Percentiles rank a stretch among this genome's conserved stretches.
Evolutionary conservation across 805 yeast genomes (phyloP).

Genomic region (Candida nemodendra): DNA sequence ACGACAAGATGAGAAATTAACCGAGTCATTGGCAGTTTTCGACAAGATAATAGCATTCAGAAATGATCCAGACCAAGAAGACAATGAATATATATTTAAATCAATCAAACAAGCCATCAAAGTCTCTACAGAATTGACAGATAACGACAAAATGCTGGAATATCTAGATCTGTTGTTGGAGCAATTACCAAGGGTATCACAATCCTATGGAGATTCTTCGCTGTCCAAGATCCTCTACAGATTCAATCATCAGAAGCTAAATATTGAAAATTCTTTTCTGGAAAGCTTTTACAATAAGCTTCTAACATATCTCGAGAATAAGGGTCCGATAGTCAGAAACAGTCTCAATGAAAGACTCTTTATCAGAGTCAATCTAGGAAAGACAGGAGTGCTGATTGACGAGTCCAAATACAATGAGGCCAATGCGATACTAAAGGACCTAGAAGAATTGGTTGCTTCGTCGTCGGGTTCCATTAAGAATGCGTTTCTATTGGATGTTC

Average conservation of each 20-base stretch:
- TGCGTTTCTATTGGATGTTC: slow-evolving; percentile 56
- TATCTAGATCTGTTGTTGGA: slow-evolving; percentile 22
- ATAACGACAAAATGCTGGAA: slow-evolving; percentile 14
- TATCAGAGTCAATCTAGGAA: slow-evolving; percentile 47
- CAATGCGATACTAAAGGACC: slow-evolving; percentile 30
- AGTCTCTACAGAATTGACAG: slow-evolving; percentile 19
- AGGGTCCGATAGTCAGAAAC: slow-evolving; percentile 13
- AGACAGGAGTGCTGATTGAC: slow-evolving; percentile 38
- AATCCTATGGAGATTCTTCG: slow-evolving; percentile 30
- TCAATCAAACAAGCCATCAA: slow-evolving; percentile 35
- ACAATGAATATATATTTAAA: slow-evolving; percentile 30
- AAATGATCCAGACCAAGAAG: not conserved
- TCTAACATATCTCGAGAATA: slow-evolving; percentile 13
- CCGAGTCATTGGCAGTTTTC: slow-evolving; percentile 27
- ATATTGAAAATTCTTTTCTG: slow-evolving; percentile 17
- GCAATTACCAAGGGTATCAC: slow-evolving; percentile 15
- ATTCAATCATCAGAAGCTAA: slow-evolving; percentile 23
- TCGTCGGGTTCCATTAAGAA: slow-evolving; percentile 46
- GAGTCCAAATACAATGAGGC: slow-evolving; percentile 34
- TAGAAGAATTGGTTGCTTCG: slow-evolving; percentile 38
- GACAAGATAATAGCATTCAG: slow-evolving; percentile 16
- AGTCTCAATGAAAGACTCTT: slow-evolving; percentile 39
- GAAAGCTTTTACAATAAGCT: slow-evolving; percentile 22
- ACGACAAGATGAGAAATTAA: slow-evolving; percentile 31
- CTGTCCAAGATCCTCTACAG: slow-evolving; percentile 30